Conservation (phyloP, 352 stramenopile genomes). For the Phytophthora pinifolia region DNA sequence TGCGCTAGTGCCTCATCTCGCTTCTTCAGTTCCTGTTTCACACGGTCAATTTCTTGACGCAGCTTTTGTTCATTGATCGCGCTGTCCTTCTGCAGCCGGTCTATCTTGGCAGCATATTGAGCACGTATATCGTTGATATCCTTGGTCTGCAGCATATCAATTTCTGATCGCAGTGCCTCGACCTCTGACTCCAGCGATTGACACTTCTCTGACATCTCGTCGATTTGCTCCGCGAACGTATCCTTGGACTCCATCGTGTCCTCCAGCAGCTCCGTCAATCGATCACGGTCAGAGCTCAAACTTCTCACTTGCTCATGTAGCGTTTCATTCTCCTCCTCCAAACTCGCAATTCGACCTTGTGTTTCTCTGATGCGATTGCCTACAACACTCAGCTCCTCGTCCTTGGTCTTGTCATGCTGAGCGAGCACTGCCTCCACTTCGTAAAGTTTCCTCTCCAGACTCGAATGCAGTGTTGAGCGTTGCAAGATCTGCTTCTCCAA, state of each 20-base stretch:
- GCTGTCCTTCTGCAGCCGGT: constrained; percentile 59
- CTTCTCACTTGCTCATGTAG: constrained; percentile 30
- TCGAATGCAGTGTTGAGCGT: constrained; percentile 58
- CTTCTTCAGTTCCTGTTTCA: constrained; percentile 50
- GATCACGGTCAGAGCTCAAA: constrained; percentile 38
- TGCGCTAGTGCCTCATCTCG: constrained; percentile 25
- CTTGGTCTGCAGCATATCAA: constrained; percentile 64
- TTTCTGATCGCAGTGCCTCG: constrained; percentile 60
- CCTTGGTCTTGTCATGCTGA: constrained; percentile 48
- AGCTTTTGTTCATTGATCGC: constrained; percentile 40
- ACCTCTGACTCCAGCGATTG: constrained; percentile 44
- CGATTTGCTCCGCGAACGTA: constrained; percentile 52
- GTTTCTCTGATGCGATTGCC: constrained; percentile 34
- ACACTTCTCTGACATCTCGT: constrained; percentile 40
- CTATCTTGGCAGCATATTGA: constrained; percentile 46
- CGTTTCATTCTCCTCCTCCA: constrained; percentile 45
- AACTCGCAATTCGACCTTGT: constrained; percentile 22
- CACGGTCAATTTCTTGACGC: constrained; percentile 49
- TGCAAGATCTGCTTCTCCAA: constrained; percentile 79
- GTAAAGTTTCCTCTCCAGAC: constrained; percentile 69
- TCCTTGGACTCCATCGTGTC: constrained; percentile 53
- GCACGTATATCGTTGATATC: constrained; percentile 52
- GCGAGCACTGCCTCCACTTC: constrained; percentile 65
- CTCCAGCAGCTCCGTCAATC: constrained; percentile 32
- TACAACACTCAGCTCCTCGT: constrained; percentile 40